Conservation (phyloP, 2,329 filamentous ascomycete genomes). For the Colletotrichum costaricense region DNA sequence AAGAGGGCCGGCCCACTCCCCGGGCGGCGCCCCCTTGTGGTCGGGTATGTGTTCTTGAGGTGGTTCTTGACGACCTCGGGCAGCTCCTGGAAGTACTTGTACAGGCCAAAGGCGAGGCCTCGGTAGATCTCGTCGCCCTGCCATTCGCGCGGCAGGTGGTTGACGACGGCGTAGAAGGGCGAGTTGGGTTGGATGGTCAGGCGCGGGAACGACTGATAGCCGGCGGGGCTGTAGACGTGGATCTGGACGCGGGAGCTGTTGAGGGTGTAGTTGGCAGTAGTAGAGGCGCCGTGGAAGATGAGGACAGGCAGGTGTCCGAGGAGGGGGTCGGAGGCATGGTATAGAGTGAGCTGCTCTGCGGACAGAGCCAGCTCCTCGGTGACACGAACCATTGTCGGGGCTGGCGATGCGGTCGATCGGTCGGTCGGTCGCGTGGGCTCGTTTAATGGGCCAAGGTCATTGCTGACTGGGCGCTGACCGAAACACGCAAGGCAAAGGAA, state of each 20-base stretch:
- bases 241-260: conserved; percentile 95
- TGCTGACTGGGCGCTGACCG: conserved; percentile 35
- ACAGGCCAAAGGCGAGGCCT: conserved; percentile 89
- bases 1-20: conserved; percentile 79
- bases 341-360: conserved; percentile 85
- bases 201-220: conserved; percentile 89
- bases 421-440: conserved; percentile 35
- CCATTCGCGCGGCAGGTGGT: conserved; percentile 89
- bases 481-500: conserved; percentile 17
- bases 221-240: conserved; percentile 90
- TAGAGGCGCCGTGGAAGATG: conserved; percentile 92
- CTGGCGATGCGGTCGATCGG: conserved; percentile 40
- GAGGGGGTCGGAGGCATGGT: conserved; percentile 87
- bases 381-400: conserved; percentile 81
- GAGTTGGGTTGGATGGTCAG: conserved; percentile 95
- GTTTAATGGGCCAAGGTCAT: conserved; percentile 41
- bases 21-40: conserved; percentile 66
- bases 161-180: conserved; percentile 89
- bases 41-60: conserved; percentile 69
- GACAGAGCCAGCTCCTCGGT: conserved; percentile 82
- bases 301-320: conserved; percentile 85
- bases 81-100: conserved; percentile 94
- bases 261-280: conserved; percentile 85
- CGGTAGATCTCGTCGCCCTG: conserved; percentile 95
- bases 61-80: conserved; percentile 79